Conservation (phyloP, 345 rosid genomes). For the Citropsis articulata region DNA sequence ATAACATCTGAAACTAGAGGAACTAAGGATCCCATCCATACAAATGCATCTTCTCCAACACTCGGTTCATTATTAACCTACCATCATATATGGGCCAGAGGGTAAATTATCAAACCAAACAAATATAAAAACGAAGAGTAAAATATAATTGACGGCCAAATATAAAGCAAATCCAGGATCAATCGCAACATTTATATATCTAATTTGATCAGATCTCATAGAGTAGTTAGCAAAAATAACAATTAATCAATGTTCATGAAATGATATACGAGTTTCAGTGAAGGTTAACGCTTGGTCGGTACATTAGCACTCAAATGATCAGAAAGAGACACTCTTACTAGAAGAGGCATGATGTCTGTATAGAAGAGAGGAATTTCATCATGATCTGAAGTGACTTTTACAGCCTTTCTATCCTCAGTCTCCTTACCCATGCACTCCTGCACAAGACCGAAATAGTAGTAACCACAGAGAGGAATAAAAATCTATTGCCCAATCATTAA, state of each 20-base stretch:
- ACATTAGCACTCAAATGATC: not conserved
- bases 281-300: not conserved
- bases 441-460: not conserved
- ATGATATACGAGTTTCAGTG: not conserved
- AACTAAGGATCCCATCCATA: conserved; percentile 66
- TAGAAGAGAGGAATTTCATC: conserved; percentile 84
- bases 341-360: conserved; percentile 86
- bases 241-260: not conserved
- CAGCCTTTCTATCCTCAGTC: conserved; percentile 53
- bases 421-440: conserved; percentile 68
- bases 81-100: not conserved
- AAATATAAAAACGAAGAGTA: not conserved
- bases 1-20: conserved; percentile 65
- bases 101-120: not conserved
- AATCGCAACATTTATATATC: not conserved
- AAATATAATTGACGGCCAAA: too few relatives aligned
- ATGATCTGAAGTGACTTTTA: conserved; percentile 38
- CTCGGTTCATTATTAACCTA: conserved; percentile 74
- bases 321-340: conserved; percentile 46
- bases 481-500: not conserved
- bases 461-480: not conserved
- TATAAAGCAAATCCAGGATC: not conserved
- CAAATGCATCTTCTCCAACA: conserved; percentile 82
- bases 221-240: not conserved
- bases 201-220: not conserved